Percentiles rank a stretch among this genome's conserved stretches.
Evolutionary conservation across 2,329 filamentous ascomycete genomes (phyloP).

Genomic region (Emergomyces orientalis): DNA sequence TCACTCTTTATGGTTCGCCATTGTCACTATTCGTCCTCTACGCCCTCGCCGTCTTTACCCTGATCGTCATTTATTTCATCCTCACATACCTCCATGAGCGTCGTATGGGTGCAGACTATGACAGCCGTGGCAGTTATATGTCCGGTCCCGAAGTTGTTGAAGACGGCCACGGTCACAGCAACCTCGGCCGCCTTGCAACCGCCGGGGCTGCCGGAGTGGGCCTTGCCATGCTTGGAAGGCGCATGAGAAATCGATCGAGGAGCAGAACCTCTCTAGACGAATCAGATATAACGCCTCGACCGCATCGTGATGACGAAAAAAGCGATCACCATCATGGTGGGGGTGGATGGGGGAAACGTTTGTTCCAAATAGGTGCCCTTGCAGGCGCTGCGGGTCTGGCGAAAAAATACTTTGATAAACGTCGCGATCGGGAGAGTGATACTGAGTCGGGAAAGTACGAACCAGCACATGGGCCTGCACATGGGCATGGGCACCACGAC

Average conservation of each 20-base stretch:
- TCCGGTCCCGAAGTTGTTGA: constrained; percentile 44
- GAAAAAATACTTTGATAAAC: constrained; percentile 50
- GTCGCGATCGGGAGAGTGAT: constrained; percentile 45
- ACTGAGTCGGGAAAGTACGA: constrained; percentile 45
- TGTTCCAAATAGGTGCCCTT: constrained; percentile 52
- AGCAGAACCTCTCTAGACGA: constrained; percentile 36
- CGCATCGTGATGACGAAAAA: constrained; percentile 58
- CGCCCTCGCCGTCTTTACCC: constrained; percentile 62
- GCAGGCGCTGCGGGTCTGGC: constrained; percentile 55
- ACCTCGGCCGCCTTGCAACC: constrained; percentile 42
- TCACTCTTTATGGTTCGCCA: constrained; percentile 88
- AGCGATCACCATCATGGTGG: constrained; percentile 42
- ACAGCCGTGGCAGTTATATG: constrained; percentile 50
- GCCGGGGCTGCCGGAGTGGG: constrained; percentile 51
- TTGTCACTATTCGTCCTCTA: constrained; percentile 77
- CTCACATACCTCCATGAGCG: constrained; percentile 61
- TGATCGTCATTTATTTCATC: constrained; percentile 69
- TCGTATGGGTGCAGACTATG: constrained; percentile 46
- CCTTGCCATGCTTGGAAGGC: constrained; percentile 42
- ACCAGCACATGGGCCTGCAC: constrained; percentile 43
- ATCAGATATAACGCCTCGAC: constrained; percentile 40
- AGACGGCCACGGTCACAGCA: constrained; percentile 34
- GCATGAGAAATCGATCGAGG: constrained; percentile 30
- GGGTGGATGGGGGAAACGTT: constrained; percentile 51
- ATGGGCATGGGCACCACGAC: constrained; percentile 41